These are phyloP conservation scores for Leptodermis oblonga DNA, from an alignment of 257 asterid species.

Conservation along the genomic window DNA sequence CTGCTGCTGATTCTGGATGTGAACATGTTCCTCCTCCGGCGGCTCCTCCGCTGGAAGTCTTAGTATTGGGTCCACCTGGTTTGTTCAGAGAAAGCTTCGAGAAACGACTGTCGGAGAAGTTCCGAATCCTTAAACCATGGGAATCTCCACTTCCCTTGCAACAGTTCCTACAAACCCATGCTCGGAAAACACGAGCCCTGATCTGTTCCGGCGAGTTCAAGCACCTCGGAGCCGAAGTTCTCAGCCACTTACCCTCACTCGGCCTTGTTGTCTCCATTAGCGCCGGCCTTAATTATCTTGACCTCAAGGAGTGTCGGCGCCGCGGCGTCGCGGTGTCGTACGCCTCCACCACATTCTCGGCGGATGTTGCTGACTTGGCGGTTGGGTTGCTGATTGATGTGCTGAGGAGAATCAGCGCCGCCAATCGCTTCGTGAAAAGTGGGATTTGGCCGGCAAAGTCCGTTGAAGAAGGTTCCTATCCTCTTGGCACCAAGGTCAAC, in stretches of 20 bases:
- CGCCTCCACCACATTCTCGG: slow-evolving; percentile 26
- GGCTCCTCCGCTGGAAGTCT: slow-evolving; percentile 18
- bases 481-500: slow-evolving; percentile 55
- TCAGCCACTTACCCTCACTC: slow-evolving; percentile 49
- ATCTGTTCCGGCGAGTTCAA: slow-evolving; percentile 23
- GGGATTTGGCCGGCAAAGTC: slow-evolving; percentile 55
- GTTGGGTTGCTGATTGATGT: slow-evolving; percentile 30
- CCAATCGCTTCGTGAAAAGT: slow-evolving; percentile 35
- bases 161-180: slow-evolving; percentile 43
- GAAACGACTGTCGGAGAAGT: slow-evolving; percentile 29
- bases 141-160: slow-evolving; percentile 48
- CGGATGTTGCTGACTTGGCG: slow-evolving; percentile 28
- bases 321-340: slow-evolving; percentile 49
- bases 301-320: slow-evolving; percentile 63
- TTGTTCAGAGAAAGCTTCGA: slow-evolving; percentile 22
- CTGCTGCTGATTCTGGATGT: not conserved
- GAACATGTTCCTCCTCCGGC: not conserved
- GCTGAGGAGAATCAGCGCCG: slow-evolving; percentile 25
- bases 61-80: slow-evolving; percentile 54
- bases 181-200: slow-evolving; percentile 43
- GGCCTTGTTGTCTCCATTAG: slow-evolving; percentile 46
- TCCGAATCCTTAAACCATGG: slow-evolving; percentile 39
- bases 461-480: slow-evolving; percentile 26
- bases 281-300: slow-evolving; percentile 64
- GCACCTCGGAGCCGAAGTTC: slow-evolving; percentile 34